A percentile compares a stretch with the other conserved stretches of the same genome.
Conservation (phyloP, 164 flowering plant species). For the Hamamelis virginiana region DNA sequence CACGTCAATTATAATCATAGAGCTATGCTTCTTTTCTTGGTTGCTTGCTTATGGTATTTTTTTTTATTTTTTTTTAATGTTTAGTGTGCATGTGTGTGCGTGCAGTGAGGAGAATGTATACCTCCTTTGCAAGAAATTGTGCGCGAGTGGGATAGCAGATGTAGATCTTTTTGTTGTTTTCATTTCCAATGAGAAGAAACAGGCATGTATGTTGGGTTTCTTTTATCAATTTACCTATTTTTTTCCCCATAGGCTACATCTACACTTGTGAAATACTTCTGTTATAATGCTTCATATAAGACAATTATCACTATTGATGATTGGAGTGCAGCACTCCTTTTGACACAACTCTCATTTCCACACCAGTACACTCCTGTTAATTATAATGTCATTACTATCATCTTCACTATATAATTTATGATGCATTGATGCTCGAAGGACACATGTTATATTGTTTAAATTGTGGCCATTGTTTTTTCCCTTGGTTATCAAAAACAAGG, state of each 20-base stretch:
- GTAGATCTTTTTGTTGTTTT: conserved; percentile 73
- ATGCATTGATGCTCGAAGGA: background rate
- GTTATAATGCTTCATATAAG: too few species aligned
- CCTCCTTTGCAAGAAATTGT: conserved; percentile 69
- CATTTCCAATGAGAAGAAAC: conserved; percentile 83
- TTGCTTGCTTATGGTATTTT: background rate
- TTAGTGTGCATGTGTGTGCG: too few species aligned
- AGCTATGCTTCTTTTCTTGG: background rate
- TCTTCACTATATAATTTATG: background rate
- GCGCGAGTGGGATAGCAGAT: conserved; percentile 50
- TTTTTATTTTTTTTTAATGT: conserved; percentile 1
- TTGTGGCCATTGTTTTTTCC: background rate
- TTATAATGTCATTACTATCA: background rate
- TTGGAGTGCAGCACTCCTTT: background rate
- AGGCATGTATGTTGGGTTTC: conserved; percentile 43
- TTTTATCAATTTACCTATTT: background rate
- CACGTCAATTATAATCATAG: too few species aligned
- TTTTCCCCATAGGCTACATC: too few species aligned
- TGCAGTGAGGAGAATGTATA: conserved; percentile 93
- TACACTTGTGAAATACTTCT: too few species aligned
- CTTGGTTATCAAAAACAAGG: background rate
- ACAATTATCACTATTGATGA: too few species aligned
- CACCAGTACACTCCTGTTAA: background rate
- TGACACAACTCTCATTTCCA: background rate
- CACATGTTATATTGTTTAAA: background rate